Evolutionary conservation across 495 filamentous ascomycete genomes (phyloP).

Genomic region (Tuber borchii): DNA sequence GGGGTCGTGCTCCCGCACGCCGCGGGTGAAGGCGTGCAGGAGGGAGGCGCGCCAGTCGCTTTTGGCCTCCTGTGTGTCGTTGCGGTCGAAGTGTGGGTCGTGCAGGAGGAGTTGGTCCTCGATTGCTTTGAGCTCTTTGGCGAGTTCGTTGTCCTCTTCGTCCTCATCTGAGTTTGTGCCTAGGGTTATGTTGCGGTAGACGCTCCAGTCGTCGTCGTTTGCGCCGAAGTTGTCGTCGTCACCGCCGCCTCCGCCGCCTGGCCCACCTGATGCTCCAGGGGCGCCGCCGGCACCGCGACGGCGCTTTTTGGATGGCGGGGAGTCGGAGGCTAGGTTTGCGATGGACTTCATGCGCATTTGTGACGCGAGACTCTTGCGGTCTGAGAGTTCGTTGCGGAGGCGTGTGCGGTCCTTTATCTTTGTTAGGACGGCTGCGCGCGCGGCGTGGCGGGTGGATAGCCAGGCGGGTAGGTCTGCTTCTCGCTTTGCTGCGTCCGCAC

Average conservation of each 20-base stretch:
- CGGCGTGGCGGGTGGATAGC: conserved; percentile 71
- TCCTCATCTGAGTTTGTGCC: conserved; percentile 61
- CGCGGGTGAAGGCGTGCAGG: conserved; percentile 80
- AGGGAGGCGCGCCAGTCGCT: conserved; percentile 88
- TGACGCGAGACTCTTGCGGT: conserved; percentile 88
- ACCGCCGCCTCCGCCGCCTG: conserved; percentile 8
- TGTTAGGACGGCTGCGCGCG: conserved; percentile 64
- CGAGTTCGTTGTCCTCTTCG: conserved; percentile 75
- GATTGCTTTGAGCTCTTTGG: conserved; percentile 59
- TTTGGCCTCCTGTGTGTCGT: conserved; percentile 84
- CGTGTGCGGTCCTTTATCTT: conserved; percentile 89
- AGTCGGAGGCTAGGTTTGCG: conserved; percentile 91
- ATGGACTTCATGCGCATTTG: conserved; percentile 97
- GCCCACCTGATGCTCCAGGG: conserved; percentile 10
- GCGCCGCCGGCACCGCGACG: conserved; percentile 55
- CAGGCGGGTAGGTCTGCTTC: conserved; percentile 80
- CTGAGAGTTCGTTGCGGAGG: conserved; percentile 83
- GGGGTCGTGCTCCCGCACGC: conserved; percentile 76
- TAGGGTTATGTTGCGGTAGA: conserved; percentile 83
- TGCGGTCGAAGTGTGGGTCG: conserved; percentile 80
- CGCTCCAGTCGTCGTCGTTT: conserved; percentile 95
- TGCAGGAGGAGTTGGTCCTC: conserved; percentile 79
- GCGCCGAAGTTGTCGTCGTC: conserved; percentile 92
- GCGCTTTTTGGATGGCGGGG: conserved; percentile 67
- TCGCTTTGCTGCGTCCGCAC: conserved; percentile 73